These are phyloP conservation scores for Pterocarpus santalinus DNA, from an alignment of 306 rosid species.

Conservation along the genomic window DNA sequence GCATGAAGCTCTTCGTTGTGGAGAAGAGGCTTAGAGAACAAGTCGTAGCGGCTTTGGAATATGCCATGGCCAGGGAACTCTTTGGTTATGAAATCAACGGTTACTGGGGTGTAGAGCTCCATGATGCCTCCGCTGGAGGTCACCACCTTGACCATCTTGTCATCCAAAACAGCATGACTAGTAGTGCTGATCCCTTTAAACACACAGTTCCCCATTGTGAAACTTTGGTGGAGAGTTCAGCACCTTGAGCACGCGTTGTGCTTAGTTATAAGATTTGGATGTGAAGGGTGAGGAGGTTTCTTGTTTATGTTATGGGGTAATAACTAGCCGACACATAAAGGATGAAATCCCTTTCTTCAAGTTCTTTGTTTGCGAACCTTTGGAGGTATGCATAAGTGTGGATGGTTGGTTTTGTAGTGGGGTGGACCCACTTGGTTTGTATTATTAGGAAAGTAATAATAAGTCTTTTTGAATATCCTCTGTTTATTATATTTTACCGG, in stretches of 20 bases:
- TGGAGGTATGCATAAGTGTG: not conserved
- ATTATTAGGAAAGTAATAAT: not conserved
- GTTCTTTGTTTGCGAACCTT: conserved; percentile 26
- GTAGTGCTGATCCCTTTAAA: conserved; percentile 51
- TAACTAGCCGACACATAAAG: conserved; percentile 55
- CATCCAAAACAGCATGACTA: not conserved
- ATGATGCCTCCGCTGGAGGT: conserved; percentile 78
- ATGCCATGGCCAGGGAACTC: conserved; percentile 82
- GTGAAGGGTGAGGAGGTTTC: conserved; percentile 23
- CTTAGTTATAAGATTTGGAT: not conserved
- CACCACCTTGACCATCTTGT: conserved; percentile 60
- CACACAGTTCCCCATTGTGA: conserved; percentile 75
- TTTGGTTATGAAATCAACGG: conserved; percentile 63
- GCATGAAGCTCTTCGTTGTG: conserved; percentile 66
- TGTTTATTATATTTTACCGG: not conserved
- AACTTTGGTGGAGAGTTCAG: no score
- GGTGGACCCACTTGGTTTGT: conserved; percentile 48
- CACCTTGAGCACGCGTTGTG: no score
- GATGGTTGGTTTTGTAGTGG: not conserved
- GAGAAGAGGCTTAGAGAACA: conserved; percentile 62
- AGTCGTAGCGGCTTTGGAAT: conserved; percentile 55
- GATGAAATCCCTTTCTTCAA: conserved; percentile 58
- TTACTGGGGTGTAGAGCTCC: conserved; percentile 71
- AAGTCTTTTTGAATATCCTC: not conserved
- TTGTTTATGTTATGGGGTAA: not conserved